phyloP scores from a whole-genome alignment of 331 rosid genomes.

The Malus hybrid region DNA sequence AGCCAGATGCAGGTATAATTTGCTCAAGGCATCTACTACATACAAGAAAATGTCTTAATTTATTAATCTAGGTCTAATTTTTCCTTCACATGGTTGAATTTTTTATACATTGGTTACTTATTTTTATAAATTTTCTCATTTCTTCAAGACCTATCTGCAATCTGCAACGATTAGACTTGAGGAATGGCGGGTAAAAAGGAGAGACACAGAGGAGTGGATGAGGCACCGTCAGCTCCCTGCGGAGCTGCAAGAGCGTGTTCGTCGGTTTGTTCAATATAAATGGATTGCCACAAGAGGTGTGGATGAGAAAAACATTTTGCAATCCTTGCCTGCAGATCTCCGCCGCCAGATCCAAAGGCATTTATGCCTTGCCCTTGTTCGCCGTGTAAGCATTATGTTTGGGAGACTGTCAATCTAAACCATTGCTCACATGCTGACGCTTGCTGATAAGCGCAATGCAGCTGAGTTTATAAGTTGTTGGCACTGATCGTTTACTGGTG shows the following conservation, averaged over 20 bases:
- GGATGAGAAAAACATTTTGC: slow-evolving; percentile 70
- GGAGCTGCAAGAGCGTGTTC: slow-evolving; percentile 70
- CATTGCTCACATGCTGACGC: not conserved
- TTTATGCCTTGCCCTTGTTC: slow-evolving; percentile 73
- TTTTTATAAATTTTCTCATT: not conserved
- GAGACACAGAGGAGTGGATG: slow-evolving; percentile 98
- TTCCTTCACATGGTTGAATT: not conserved
- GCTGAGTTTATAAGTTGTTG: not conserved
- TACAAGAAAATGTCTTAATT: not conserved
- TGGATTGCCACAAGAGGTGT: slow-evolving; percentile 96
- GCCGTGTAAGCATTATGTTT: slow-evolving; percentile 47
- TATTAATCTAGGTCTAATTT: not conserved
- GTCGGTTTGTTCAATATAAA: slow-evolving; percentile 72
- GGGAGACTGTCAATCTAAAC: not conserved
- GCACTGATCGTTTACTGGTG: not conserved
- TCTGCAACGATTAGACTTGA: slow-evolving; percentile 78
- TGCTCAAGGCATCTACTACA: not conserved
- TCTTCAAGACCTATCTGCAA: slow-evolving; percentile 60
- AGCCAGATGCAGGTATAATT: slow-evolving; percentile 78
- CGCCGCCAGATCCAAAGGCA: slow-evolving; percentile 86
- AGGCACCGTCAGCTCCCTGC: slow-evolving; percentile 81
- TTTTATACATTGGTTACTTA: not conserved
- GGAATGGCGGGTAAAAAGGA: slow-evolving; percentile 74
- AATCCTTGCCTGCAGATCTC: slow-evolving; percentile 63
- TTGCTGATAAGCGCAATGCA: not conserved